phyloP scores from a whole-genome alignment of 805 yeast genomes.

The Suhomyces pyralidae region DNA sequence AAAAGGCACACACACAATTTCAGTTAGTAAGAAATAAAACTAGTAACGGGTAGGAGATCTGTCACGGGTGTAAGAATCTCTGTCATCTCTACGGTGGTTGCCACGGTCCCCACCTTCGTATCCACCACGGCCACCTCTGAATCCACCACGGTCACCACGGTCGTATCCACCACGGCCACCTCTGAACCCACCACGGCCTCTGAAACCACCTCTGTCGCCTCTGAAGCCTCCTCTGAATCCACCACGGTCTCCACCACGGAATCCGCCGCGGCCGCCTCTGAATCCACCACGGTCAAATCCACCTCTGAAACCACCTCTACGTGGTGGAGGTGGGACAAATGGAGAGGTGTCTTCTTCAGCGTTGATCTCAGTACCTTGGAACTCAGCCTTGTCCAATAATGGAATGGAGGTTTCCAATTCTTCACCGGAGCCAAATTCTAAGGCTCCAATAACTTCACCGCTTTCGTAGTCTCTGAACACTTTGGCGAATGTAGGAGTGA shows the following conservation, averaged over 20 bases:
- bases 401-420: constrained; percentile 72
- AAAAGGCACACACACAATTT: background rate
- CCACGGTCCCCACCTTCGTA: constrained; percentile 32
- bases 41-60: constrained; percentile 77
- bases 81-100: constrained; percentile 49
- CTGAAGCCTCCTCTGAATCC: constrained; percentile 35
- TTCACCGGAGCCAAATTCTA: constrained; percentile 64
- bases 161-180: constrained; percentile 26
- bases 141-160: constrained; percentile 31
- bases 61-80: constrained; percentile 44
- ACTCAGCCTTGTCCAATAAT: constrained; percentile 67
- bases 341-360: constrained; percentile 78
- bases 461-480: constrained; percentile 48
- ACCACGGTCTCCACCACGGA: constrained; percentile 32
- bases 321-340: constrained; percentile 50
- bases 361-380: constrained; percentile 63
- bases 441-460: constrained; percentile 46
- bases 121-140: constrained; percentile 25
- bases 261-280: constrained; percentile 46
- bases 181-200: constrained; percentile 36
- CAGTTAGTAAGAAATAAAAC: constrained; percentile 9
- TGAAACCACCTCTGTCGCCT: constrained; percentile 33
- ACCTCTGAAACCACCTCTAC: constrained; percentile 39
- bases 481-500: constrained; percentile 60
- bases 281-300: constrained; percentile 41